Percentiles rank a stretch among this genome's conserved stretches.
Conservation (phyloP, 225 moss, liverwort and hornwort species). For the Climacium dendroides region DNA sequence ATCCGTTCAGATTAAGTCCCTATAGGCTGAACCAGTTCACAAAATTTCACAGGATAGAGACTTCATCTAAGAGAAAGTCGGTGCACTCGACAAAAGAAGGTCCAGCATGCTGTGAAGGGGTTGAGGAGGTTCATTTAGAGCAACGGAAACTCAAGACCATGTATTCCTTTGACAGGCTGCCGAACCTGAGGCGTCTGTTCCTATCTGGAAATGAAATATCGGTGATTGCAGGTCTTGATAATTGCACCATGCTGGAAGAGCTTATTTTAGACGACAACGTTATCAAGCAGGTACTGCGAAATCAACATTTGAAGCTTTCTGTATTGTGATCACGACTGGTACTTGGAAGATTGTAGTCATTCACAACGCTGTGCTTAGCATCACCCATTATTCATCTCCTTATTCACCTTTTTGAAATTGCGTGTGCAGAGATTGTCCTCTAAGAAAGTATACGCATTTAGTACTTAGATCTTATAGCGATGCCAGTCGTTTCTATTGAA, state of each 20-base stretch:
- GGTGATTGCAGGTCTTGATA: constrained; percentile 66
- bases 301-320: not conserved
- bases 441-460: not conserved
- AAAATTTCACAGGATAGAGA: constrained; percentile 45
- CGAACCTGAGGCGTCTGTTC: constrained; percentile 75
- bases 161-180: constrained; percentile 75
- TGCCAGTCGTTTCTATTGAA: not conserved
- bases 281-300: constrained; percentile 55
- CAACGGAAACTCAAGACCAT: constrained; percentile 67
- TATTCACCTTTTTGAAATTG: not conserved
- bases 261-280: constrained; percentile 69
- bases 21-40: constrained; percentile 47
- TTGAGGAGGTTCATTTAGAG: constrained; percentile 94
- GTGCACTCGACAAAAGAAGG: constrained; percentile 1
- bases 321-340: not conserved
- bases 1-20: constrained; percentile 66
- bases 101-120: constrained; percentile 54
- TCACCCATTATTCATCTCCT: not conserved
- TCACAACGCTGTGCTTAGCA: not conserved
- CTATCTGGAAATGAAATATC: constrained; percentile 70
- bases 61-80: constrained; percentile 25
- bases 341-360: not conserved
- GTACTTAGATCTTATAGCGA: not conserved
- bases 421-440: not conserved
- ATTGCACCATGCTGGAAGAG: constrained; percentile 75